Conservation (phyloP, 345 rosid genomes). For the Camelina laxa region DNA sequence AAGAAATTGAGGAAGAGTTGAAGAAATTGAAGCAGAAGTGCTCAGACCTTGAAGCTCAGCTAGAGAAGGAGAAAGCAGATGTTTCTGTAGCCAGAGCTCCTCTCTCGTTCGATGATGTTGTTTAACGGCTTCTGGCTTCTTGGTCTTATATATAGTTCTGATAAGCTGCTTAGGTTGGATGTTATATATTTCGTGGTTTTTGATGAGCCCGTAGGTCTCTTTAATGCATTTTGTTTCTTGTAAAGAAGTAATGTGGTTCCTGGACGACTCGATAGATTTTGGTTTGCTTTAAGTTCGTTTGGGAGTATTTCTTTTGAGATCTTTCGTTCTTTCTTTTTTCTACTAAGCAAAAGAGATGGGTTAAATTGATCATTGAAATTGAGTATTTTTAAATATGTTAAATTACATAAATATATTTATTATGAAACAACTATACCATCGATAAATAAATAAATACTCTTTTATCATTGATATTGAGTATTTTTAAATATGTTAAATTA, state of each 20-base stretch:
- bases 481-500: no score
- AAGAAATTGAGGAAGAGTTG: background rate
- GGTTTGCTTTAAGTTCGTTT: no score
- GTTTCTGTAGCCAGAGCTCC: background rate
- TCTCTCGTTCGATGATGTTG: constrained; percentile 13
- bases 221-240: background rate
- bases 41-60: constrained; percentile 11
- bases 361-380: no score
- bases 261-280: no score
- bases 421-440: no score
- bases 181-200: background rate
- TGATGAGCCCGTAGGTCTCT: background rate
- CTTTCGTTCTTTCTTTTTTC: no score
- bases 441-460: no score
- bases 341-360: no score
- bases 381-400: no score
- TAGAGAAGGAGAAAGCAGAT: constrained; percentile 25
- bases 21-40: constrained; percentile 13
- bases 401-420: no score
- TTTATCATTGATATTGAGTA: no score
- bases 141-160: background rate
- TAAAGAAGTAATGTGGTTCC: background rate
- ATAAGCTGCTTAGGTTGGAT: background rate
- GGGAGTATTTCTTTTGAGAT: no score
- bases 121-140: constrained; percentile 1